Percentiles rank a stretch among this genome's conserved stretches.
Evolutionary conservation across 2,329 filamentous ascomycete species (phyloP).

Genomic region (Colletotrichum nymphaeae): DNA sequence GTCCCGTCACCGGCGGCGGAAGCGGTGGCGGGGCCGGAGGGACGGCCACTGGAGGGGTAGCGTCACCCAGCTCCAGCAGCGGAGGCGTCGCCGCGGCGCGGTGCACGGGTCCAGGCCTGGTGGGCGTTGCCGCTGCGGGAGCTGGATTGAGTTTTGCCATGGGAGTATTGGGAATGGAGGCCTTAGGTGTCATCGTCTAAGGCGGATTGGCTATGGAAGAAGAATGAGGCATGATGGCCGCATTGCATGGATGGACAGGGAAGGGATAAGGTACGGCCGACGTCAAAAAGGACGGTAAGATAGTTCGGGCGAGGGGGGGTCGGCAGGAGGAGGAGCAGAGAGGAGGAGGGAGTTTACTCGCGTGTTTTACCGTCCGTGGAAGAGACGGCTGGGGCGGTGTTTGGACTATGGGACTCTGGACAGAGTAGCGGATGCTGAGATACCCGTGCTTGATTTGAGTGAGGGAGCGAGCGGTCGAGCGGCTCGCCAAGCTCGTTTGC

Average conservation of each 20-base stretch:
- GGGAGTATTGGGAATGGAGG: constrained; percentile 20
- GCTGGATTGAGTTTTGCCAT: constrained; percentile 28
- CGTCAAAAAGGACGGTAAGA: not conserved
- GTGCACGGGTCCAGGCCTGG: constrained; percentile 8
- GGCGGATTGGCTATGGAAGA: not conserved
- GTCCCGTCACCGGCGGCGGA: constrained; percentile 45
- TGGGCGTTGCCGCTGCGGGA: constrained; percentile 1
- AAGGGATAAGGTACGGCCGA: not conserved
- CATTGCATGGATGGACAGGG: constrained; percentile 4
- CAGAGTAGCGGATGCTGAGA: constrained; percentile 30
- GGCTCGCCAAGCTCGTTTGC: not conserved
- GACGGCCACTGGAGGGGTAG: constrained; percentile 21
- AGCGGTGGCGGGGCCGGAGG: not conserved
- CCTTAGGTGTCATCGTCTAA: constrained; percentile 24
- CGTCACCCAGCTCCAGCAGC: constrained; percentile 12
- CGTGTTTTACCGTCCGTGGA: not conserved
- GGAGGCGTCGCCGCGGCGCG: constrained; percentile 27
- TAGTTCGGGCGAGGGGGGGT: constrained; percentile 1
- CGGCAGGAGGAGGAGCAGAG: too few relatives aligned
- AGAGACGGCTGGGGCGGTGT: not conserved
- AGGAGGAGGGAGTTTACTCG: too few relatives aligned
- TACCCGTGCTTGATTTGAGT: constrained; percentile 26
- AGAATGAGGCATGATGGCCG: not conserved
- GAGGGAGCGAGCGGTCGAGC: not conserved
- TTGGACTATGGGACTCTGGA: not conserved